phyloP scores from a whole-genome alignment of 2,329 filamentous ascomycete genomes.

The Colletotrichum cereale region DNA sequence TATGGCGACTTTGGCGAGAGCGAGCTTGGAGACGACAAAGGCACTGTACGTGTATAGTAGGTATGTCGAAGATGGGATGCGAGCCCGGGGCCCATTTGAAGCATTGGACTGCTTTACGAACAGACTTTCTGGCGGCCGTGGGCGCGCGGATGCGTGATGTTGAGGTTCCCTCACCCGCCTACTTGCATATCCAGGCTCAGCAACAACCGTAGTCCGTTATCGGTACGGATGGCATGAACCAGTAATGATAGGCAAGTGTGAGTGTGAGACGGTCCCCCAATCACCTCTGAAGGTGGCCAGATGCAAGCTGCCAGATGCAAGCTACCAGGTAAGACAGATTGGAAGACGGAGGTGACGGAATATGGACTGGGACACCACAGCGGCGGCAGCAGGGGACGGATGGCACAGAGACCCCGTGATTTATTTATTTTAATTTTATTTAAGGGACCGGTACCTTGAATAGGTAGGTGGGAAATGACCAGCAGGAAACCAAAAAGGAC shows the following conservation, averaged over 20 bases:
- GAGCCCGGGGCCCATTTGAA: conserved; percentile 30
- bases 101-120: conserved; percentile 23
- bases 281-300: conserved; percentile 7
- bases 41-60: conserved; percentile 28
- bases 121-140: conserved; percentile 30
- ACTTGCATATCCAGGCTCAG: conserved; percentile 23
- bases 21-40: conserved; percentile 28
- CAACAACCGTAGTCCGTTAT: background rate
- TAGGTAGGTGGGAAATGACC: conserved; percentile 23
- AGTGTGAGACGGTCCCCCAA: conserved; percentile 2
- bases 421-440: background rate
- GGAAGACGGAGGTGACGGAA: conserved; percentile 4
- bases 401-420: conserved; percentile 30
- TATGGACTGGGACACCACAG: conserved; percentile 5
- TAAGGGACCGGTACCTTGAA: background rate
- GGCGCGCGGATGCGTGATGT: conserved; percentile 28
- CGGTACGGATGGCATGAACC: background rate
- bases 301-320: background rate
- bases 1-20: conserved; percentile 13
- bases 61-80: conserved; percentile 36
- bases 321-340: conserved; percentile 10
- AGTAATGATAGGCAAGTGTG: background rate
- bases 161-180: conserved; percentile 18
- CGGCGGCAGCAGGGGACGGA: conserved; percentile 13
- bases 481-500: conserved; percentile 30